Evolutionary conservation across 2,329 filamentous ascomycete species (phyloP).

Genomic region (Diaporthe sp.): DNA sequence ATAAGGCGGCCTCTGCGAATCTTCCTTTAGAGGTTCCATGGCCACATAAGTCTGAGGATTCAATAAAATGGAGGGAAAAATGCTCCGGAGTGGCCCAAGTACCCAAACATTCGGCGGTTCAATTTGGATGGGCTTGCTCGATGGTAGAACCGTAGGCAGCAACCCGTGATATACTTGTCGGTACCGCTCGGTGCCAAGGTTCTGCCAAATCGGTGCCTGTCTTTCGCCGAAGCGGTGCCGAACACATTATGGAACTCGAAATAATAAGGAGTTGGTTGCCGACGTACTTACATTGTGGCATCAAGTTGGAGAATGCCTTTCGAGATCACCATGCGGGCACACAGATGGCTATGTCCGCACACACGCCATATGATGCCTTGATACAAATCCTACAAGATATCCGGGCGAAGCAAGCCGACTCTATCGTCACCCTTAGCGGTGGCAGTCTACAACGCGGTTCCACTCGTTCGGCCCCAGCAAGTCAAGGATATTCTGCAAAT

Average conservation of each 20-base stretch:
- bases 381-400: neutral
- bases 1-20: slow-evolving; percentile 5
- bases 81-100: too few relatives aligned
- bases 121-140: too few relatives aligned
- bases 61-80: too few relatives aligned
- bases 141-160: too few relatives aligned
- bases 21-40: neutral
- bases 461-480: neutral
- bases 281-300: neutral
- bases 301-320: neutral
- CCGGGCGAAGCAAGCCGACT: neutral
- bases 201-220: neutral
- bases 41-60: too few relatives aligned
- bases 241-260: neutral
- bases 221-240: neutral
- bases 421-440: neutral
- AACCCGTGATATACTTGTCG: neutral
- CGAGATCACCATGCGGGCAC: neutral
- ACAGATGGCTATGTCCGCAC: neutral
- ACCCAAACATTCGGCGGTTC: too few relatives aligned
- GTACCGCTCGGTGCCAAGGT: neutral
- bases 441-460: neutral
- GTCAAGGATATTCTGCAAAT: neutral
- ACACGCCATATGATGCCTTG: neutral
- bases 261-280: neutral